Percentiles rank a stretch among this genome's conserved stretches.
These are phyloP conservation scores for Suillus subluteus DNA, from an alignment of 768 basidiomycete genomes.

Conservation along the genomic window DNA sequence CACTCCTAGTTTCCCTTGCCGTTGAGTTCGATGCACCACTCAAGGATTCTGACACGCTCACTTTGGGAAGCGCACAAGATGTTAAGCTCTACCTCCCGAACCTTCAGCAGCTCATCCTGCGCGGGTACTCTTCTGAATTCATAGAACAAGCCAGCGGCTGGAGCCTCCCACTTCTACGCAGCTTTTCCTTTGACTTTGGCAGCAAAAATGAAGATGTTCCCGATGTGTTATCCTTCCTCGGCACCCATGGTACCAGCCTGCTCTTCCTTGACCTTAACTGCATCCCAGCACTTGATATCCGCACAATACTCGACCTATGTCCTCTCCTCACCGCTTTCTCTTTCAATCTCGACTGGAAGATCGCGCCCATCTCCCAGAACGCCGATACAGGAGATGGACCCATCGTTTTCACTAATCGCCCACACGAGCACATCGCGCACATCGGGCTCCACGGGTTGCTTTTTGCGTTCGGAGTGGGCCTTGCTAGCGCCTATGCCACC, in stretches of 20 bases:
- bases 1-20: constrained; percentile 56
- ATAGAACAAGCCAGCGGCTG: constrained; percentile 72
- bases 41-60: constrained; percentile 46
- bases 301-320: constrained; percentile 64
- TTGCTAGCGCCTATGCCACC: constrained; percentile 45
- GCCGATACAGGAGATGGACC: constrained; percentile 31
- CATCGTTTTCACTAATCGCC: constrained; percentile 47
- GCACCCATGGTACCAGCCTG: constrained; percentile 57
- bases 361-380: constrained; percentile 30
- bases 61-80: constrained; percentile 63
- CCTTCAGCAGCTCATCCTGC: constrained; percentile 66
- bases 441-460: constrained; percentile 73
- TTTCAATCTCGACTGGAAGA: constrained; percentile 79
- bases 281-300: constrained; percentile 57
- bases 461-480: constrained; percentile 71
- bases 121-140: constrained; percentile 64
- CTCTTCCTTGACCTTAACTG: constrained; percentile 69
- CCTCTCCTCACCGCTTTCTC: constrained; percentile 63
- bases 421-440: constrained; percentile 58
- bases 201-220: constrained; percentile 48
- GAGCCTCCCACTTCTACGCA: constrained; percentile 62
- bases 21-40: constrained; percentile 47
- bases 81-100: constrained; percentile 54
- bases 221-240: constrained; percentile 63
- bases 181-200: constrained; percentile 56